Conservation (phyloP, 2,329 filamentous ascomycete genomes). For the Immersiporthe knoxdaviesiana region DNA sequence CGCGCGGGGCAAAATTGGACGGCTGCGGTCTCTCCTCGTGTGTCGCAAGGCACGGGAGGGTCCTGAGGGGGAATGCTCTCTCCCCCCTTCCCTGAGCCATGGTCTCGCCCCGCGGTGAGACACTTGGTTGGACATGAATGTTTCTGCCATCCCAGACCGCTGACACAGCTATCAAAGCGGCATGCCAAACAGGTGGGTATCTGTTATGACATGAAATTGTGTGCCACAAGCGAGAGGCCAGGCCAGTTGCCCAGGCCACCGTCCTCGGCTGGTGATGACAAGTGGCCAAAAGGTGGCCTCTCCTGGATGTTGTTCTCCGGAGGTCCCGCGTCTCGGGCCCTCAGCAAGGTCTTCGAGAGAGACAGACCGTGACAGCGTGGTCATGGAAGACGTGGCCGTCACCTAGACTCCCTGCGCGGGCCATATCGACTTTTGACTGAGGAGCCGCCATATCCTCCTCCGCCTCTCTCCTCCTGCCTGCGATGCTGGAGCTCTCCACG, state of each 20-base stretch:
- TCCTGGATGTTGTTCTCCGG: background rate
- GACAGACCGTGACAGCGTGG: background rate
- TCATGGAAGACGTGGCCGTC: background rate
- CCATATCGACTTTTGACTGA: too few relatives aligned
- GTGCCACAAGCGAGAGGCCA: conserved; percentile 10
- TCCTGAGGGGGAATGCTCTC: background rate
- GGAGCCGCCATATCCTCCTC: background rate
- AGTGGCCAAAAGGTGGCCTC: background rate
- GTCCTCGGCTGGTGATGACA: background rate
- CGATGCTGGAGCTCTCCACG: background rate
- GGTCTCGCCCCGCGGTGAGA: conserved; percentile 8
- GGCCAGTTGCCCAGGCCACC: background rate
- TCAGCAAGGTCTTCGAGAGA: too few relatives aligned
- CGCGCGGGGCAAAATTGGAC: background rate
- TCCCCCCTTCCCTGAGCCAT: too few relatives aligned
- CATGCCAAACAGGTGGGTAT: conserved; percentile 10
- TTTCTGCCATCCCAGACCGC: conserved; percentile 23
- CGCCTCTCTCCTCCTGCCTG: background rate
- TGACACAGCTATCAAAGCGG: conserved; percentile 19
- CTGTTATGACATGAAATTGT: conserved; percentile 18
- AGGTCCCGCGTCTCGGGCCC: background rate
- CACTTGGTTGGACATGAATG: conserved; percentile 11
- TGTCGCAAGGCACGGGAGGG: conserved; percentile 1
- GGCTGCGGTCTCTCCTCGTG: background rate
- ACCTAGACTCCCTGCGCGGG: background rate